Conservation (phyloP, 2,329 filamentous ascomycete genomes). For the Monilinia fructicola region DNA sequence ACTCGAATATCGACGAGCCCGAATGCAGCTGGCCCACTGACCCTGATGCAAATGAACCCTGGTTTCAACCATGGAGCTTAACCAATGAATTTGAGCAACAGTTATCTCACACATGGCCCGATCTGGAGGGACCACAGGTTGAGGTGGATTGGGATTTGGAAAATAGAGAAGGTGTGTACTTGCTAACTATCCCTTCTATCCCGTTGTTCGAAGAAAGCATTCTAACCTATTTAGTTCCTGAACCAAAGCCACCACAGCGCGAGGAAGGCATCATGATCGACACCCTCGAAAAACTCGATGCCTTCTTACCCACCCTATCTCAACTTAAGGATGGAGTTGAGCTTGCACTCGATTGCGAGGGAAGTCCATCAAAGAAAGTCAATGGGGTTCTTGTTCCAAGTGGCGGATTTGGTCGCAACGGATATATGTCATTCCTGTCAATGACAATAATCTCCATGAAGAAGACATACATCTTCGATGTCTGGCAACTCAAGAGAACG, state of each 20-base stretch:
- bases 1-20: too few species aligned
- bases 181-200: not conserved
- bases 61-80: too few species aligned
- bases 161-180: not conserved
- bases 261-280: not conserved
- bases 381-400: too few species aligned
- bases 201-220: too few species aligned
- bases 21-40: not conserved
- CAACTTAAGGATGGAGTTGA: not conserved
- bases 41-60: too few species aligned
- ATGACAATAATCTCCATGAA: not conserved
- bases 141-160: not conserved
- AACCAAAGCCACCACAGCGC: too few species aligned
- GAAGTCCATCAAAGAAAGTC: too few species aligned
- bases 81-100: too few species aligned
- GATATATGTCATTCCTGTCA: not conserved
- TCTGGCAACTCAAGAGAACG: not conserved
- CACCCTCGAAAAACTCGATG: not conserved
- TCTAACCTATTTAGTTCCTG: too few species aligned
- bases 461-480: not conserved
- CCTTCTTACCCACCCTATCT: not conserved
- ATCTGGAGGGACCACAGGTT: too few species aligned
- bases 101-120: too few species aligned
- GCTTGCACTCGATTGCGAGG: not conserved
- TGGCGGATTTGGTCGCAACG: not conserved